Base-by-base conservation (phyloP, 495 filamentous ascomycete species). In the Articulospora tetracladia region DNA sequence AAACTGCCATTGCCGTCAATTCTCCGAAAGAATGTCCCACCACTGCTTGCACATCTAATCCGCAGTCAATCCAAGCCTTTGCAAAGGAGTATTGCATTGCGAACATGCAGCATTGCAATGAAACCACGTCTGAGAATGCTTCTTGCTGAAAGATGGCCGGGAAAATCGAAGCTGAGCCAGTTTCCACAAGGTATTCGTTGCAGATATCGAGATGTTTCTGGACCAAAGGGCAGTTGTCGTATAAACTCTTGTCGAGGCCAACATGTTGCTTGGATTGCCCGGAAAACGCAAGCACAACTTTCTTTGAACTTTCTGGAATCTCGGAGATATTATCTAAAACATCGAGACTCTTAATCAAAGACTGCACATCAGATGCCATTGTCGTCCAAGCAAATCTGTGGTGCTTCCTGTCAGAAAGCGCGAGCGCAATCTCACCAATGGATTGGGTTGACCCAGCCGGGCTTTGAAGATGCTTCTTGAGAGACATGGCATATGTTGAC, bases 11-110 rank as follows among this genome's bases (percentile, higher is more conserved):
- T 1, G 73, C 77, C 0, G 75, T 77, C 15, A 80, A 57, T 52
- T 82, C 73, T 1, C 77, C 79, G 58, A 82, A 77, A 64, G 76
- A 79, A 58, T 85, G 82, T 2, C 82, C 82, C 11, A 82, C 65
- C 7, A 83, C 66, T 1, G 76, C 70, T 12, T 55, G 58, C 0
- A 75, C 58, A 30, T 63, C 28, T 0, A 76, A 7, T 0, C 79
- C 79, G 53, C 66, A 73, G 25, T 78, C 73, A 0, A 82, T 77
- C 80, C 80, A 84, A 7, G 63, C 44, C 26, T 61, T 70, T 1
- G 80, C 77, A 46, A 60, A 73, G 1, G 78, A 64, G 53, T 83
- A 82, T 57, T 83, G 80, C 32, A 77, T 20, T 0, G 80, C 64
- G 57, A 84, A 83, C 0, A 79, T 63, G 1, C 63, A 63, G 3